Evolutionary conservation across 1,139 yeast species (phyloP).

Genomic region (Yamadazyma siamensis): DNA sequence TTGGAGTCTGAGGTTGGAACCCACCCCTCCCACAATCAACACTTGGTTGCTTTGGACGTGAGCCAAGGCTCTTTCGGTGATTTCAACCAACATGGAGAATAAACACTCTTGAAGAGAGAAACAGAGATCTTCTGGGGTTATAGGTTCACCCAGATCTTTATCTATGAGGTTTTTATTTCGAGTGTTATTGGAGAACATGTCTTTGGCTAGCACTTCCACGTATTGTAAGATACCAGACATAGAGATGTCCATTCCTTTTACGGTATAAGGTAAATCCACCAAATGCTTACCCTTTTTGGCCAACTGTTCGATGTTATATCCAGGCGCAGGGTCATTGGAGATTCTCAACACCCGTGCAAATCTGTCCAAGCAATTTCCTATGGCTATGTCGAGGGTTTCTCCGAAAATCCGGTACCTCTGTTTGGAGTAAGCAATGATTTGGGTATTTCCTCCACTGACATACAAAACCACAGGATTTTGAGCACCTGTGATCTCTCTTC

Average conservation of each 20-base stretch:
- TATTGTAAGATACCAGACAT: slow-evolving; percentile 93
- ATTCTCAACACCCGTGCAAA: slow-evolving; percentile 89
- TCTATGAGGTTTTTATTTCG: slow-evolving; percentile 46
- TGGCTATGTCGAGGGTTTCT: slow-evolving; percentile 94
- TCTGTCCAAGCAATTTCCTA: slow-evolving; percentile 93
- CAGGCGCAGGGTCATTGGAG: slow-evolving; percentile 94
- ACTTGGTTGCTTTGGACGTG: slow-evolving; percentile 91
- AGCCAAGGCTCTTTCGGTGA: slow-evolving; percentile 98
- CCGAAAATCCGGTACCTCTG: slow-evolving; percentile 94
- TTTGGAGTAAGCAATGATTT: slow-evolving; percentile 92
- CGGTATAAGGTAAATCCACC: slow-evolving; percentile 87
- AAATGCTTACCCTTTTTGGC: slow-evolving; percentile 73
- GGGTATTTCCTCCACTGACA: slow-evolving; percentile 98
- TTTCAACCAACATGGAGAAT: slow-evolving; percentile 95
- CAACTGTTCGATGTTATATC: slow-evolving; percentile 92
- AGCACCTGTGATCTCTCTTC: slow-evolving; percentile 95
- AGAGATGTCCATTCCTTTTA: slow-evolving; percentile 96
- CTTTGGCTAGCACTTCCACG: slow-evolving; percentile 77
- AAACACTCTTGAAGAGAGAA: slow-evolving; percentile 89
- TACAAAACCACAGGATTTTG: slow-evolving; percentile 91
- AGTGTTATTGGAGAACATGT: slow-evolving; percentile 52
- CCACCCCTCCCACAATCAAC: slow-evolving; percentile 96
- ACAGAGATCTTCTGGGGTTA: slow-evolving; percentile 86
- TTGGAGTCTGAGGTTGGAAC: slow-evolving; percentile 86
- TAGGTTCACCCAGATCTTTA: slow-evolving; percentile 51